Evolutionary conservation across 1,284 basidiomycete genomes (phyloP), one percentile per base, ranked within the genome.

Genomic region (Ceratobasidium theobromae): DNA sequence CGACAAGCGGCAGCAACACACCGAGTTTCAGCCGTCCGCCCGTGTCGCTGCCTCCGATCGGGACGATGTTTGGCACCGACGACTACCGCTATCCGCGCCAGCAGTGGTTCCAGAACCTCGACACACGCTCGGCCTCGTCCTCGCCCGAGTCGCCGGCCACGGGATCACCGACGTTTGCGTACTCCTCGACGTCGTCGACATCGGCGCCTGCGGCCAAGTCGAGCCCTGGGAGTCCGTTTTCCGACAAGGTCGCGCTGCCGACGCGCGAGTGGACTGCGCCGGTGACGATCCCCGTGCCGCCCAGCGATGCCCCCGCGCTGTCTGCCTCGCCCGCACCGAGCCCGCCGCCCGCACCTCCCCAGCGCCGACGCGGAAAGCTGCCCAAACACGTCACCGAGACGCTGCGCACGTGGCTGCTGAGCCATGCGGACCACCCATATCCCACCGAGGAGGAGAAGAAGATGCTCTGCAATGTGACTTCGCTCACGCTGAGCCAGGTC

Each of bases 371-470:
- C 65, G 91, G 92, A 53, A 94, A 94, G 77, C 83, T 94, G 12
- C 92, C 91, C 53, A 93, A 93, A 77, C 88, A 90, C 74, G 92
- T 93, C 48, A 94, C 91, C 21, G 91, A 94, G 76, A 90, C 87
- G 73, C 82, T 95, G 73, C 92, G 93, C 73, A 84, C 90, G n/a
- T 95, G 93, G 93, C 79, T 95, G 40, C 87, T 95, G 73, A 85
- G 88, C 68, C 91, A 95, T 74, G 88, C 89, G 1, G 88, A 91
- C 74, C 91, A 95, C 72, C 92, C 92, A 8, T 95, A 95, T 75
- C 93, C 92, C 23, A 89, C 86, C 69, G 91, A 95, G 74, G 90
- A 93, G 71, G 92, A 95, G 80, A 95, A 95, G 79, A 91, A 93
- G 73, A 86, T 88, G 73, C 78, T 95, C 68, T 94, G 92, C 77